Base-by-base conservation (phyloP, 2,329 filamentous ascomycete genomes). In the Nectriaceae sp. region DNA sequence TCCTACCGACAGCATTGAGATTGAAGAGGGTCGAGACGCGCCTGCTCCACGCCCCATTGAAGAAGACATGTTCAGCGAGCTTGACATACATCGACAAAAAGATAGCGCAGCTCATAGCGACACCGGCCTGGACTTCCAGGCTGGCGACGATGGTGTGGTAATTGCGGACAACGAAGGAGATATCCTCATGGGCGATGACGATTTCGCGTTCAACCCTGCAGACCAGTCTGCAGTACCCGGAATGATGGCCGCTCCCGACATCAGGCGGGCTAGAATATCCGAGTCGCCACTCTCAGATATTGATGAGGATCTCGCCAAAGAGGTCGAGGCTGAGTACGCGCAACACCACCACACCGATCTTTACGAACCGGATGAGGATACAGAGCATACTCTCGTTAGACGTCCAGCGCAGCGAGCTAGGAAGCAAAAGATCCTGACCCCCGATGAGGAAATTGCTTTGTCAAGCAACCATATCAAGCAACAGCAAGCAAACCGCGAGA, bases 21-120 rank as follows among this genome's bases (percentile, higher is more conserved):
- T 97, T 49, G 94, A 99, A 85, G 79, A 90, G 60, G 94, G 93
- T 64, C 88, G 93, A 84, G 87, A 96, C 59, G 92, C 89, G 18
- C 85, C 89, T 4, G 77, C 82, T 15, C 77, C 87, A 20, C 78
- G 82, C 39, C 75, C 83, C 2, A 71, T 86, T 18, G 89, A 89
- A 55, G 85, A 89, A 33, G 84, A 89, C 56, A 82, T 92, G 44
- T 73, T 86, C 51, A 81, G 80, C 53, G 85, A 89, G 48, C 63
- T 86, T 31, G 83, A 86, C 55, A 74, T 79, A 50, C 66, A 79
- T 10, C 76, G 74, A 40, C 72, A 80, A 48, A 85, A 87, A 59
- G 79, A 78, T 22, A 74, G 78, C 46, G 71, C 68, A 16, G 80
- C 24, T 29, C 6, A 82, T 20, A 77, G 74, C 40, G 83, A 85